A percentile compares a stretch with the other conserved stretches of the same genome.
Evolutionary conservation across 441 rosid genomes (phyloP).

Genomic region (Eugenia klotzschiana): DNA sequence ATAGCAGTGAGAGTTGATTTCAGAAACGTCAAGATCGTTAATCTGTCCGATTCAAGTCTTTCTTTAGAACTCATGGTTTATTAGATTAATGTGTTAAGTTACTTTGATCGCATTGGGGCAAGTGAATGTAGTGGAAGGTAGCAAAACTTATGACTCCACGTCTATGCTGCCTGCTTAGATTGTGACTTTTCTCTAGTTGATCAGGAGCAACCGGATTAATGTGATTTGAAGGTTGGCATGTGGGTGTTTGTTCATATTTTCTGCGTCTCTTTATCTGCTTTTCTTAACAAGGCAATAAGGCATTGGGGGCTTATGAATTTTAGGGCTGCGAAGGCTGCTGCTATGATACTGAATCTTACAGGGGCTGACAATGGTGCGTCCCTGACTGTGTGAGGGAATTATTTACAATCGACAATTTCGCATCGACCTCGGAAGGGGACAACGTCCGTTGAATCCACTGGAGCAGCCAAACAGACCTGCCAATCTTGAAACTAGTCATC

Average conservation of each 20-base stretch:
- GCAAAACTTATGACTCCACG: not conserved
- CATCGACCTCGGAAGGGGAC: not conserved
- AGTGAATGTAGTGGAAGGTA: not conserved
- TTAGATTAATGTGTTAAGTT: not conserved
- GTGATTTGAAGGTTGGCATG: not conserved
- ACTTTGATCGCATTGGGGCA: not conserved
- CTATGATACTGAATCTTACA: constrained; percentile 70
- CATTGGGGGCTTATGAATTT: not conserved
- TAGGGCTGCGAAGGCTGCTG: constrained; percentile 89
- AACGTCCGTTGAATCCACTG: not conserved
- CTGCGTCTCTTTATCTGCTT: not conserved
- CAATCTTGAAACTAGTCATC: not conserved
- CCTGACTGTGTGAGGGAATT: constrained; percentile 42
- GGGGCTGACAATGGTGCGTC: constrained; percentile 86
- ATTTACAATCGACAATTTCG: not conserved
- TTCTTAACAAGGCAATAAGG: not conserved
- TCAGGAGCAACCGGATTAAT: not conserved
- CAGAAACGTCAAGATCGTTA: not conserved
- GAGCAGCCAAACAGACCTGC: not conserved
- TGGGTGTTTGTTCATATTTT: not conserved
- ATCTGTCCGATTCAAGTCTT: not conserved
- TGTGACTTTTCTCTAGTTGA: not conserved
- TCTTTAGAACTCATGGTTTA: not conserved
- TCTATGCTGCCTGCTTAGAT: not conserved
- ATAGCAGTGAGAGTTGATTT: not conserved